Evolutionary conservation across 2,329 filamentous ascomycete genomes (phyloP), one percentile per base, ranked within the genome.

Genomic region (Colletotrichum liriopes): DNA sequence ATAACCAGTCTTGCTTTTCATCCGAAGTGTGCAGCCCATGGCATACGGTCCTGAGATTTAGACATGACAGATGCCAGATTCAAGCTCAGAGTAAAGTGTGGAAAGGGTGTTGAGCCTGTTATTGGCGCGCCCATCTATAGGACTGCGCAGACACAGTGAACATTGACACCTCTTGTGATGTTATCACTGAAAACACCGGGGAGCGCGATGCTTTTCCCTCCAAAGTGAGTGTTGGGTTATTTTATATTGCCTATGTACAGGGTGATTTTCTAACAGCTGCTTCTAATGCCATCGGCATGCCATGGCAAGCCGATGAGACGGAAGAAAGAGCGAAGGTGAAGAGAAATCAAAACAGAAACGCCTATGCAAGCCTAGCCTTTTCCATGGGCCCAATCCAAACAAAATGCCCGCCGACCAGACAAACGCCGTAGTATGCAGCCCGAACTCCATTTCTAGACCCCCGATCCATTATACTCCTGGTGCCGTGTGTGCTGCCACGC

Each of bases 321-420:
- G 35, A 51, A 32, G 18, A 5, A 65, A 56, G 49, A 65, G 11
- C 2, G 18, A n/a, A 55, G 18, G 14, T 12, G 29, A 47, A 37
- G n/a, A n/a, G 5, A 64, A 67, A 23, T 16, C 1, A 18, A 47
- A 47, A 20, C 1, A 60, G 16, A n/a, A 47, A 47, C 26, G 39
- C 39, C 18, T 11, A 56, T 45, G 18, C 6, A 56, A 23, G 54
- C 41, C 29, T 29, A 32, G 18, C 58, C 41, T 9, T n/a, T 47
- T 9, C 58, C 58, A 12, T 58, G n/a, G 4, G 35, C 12, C 39
- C 39, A 47, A 45, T 20, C 41, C 41, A 29, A 60, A 23, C 41
- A 60, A 54, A 47, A 60, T 47, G 39, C 60, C 56, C 29, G 45
- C 39, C 59, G 29, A 29, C 63, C 23, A 37, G 20, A 69, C 29